Conservation (phyloP, 139 green algal species). For the Monoraphidium neglectum region DNA sequence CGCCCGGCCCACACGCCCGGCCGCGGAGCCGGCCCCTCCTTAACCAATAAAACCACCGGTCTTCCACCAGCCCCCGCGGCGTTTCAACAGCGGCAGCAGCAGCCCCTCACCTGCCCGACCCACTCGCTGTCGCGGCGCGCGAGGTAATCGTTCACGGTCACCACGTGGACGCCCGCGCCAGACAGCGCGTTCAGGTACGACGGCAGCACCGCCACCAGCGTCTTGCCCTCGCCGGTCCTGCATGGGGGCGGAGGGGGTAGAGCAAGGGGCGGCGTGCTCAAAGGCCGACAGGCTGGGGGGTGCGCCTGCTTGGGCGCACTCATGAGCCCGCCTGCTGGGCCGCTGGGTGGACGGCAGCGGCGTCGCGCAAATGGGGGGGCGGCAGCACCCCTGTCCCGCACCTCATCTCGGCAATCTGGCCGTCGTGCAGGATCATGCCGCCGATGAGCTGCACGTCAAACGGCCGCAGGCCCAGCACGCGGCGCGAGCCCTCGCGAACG, state of each 20-base stretch:
- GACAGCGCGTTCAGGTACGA: constrained; percentile 95
- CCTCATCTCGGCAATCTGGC: constrained; percentile 93
- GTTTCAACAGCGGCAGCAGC: background rate
- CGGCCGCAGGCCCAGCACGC: constrained; percentile 94
- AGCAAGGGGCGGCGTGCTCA: too few species aligned
- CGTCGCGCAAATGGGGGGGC: background rate
- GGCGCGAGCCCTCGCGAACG: constrained; percentile 88
- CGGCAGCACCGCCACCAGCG: constrained; percentile 96
- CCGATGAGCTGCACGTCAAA: constrained; percentile 99
- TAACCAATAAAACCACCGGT: too few species aligned
- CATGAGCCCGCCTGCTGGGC: background rate
- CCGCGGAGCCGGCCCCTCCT: too few species aligned
- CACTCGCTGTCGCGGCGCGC: constrained; percentile 93
- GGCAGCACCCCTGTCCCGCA: constrained; percentile 69
- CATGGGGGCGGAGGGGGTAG: too few species aligned
- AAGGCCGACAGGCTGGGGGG: background rate
- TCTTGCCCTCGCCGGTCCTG: constrained; percentile 92
- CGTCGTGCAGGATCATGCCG: constrained; percentile 92
- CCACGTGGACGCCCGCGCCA: constrained; percentile 90
- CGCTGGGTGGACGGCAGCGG: background rate
- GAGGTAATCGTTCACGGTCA: constrained; percentile 99
- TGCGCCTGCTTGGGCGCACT: background rate
- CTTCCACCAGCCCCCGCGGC: background rate
- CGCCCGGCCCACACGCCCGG: too few species aligned
- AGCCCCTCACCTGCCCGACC: constrained; percentile 89